Evolutionary conservation across 257 asterid species (phyloP).

Genomic region (Haberlea rhodopensis): DNA sequence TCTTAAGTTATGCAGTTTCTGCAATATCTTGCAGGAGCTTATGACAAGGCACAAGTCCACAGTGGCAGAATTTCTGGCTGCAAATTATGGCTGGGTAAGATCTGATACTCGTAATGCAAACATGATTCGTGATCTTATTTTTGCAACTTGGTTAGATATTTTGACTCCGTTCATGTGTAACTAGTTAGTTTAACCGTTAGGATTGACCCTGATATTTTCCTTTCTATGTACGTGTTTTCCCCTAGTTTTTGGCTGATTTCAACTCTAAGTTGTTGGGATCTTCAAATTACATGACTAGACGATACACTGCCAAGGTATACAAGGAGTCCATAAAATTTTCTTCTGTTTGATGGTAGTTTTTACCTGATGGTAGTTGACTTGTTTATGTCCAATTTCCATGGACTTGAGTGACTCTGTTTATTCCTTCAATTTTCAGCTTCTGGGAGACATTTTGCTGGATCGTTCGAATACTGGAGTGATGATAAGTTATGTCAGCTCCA

Average conservation of each 20-base stretch:
- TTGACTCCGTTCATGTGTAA: background rate
- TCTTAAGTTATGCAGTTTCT: constrained; percentile 19
- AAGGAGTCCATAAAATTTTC: too few species aligned
- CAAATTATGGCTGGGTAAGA: constrained; percentile 71
- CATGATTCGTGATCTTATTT: background rate
- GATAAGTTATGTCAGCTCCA: constrained; percentile 79
- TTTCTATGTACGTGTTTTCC: constrained; percentile 7
- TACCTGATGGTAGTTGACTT: background rate
- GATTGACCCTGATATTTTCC: background rate
- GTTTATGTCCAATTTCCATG: constrained; percentile 8
- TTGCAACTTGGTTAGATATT: background rate
- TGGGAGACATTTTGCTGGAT: constrained; percentile 89
- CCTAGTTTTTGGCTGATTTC: constrained; percentile 77
- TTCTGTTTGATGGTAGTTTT: background rate
- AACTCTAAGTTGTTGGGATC: constrained; percentile 84
- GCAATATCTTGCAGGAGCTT: constrained; percentile 63
- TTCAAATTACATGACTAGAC: constrained; percentile 74
- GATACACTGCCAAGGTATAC: constrained; percentile 83
- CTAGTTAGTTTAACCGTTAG: background rate
- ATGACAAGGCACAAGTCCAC: constrained; percentile 93
- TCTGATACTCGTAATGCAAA: background rate
- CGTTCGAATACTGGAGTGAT: constrained; percentile 72
- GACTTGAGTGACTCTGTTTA: background rate
- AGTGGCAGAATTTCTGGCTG: constrained; percentile 67
- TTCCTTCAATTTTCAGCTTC: constrained; percentile 47